Percentiles rank a stretch among this genome's conserved stretches.
These are phyloP conservation scores for Stemphylium lycopersici DNA, from an alignment of 2,329 filamentous ascomycete species.

Conservation along the genomic window DNA sequence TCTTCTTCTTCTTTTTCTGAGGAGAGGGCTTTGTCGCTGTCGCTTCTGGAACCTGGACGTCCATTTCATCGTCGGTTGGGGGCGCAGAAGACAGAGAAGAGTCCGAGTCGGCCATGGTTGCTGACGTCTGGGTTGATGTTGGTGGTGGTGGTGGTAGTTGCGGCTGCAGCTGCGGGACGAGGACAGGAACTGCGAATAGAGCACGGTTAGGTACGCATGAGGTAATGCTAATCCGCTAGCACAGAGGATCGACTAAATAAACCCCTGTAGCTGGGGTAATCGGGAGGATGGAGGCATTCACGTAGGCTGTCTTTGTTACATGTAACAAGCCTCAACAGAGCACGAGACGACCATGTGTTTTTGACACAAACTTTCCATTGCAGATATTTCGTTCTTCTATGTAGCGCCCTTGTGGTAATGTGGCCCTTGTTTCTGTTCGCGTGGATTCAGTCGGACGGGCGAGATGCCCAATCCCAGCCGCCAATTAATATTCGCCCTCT, in stretches of 20 bases:
- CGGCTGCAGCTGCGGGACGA: slow-evolving; percentile 21
- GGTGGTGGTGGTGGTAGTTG: slow-evolving; percentile 32
- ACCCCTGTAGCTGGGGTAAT: slow-evolving; percentile 21
- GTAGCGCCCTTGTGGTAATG: background rate
- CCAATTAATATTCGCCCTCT: background rate
- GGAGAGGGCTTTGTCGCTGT: slow-evolving; percentile 33
- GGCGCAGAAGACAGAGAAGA: slow-evolving; percentile 64
- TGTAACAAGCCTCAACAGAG: background rate
- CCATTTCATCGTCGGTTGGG: slow-evolving; percentile 63
- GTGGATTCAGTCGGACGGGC: background rate
- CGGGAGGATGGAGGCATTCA: slow-evolving; percentile 4
- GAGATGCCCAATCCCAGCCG: background rate
- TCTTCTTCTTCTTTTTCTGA: slow-evolving; percentile 43
- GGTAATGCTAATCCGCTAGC: slow-evolving; percentile 47
- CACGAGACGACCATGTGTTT: background rate
- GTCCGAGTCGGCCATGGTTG: slow-evolving; percentile 62
- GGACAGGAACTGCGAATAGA: slow-evolving; percentile 33
- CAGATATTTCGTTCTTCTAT: slow-evolving; percentile 3
- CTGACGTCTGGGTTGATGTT: slow-evolving; percentile 30
- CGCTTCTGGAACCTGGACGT: slow-evolving; percentile 30
- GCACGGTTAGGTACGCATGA: slow-evolving; percentile 44
- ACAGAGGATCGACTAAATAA: slow-evolving; percentile 24
- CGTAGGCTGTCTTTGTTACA: background rate
- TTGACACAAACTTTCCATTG: background rate
- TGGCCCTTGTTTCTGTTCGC: background rate